Percentiles rank a stretch among this genome's conserved stretches.
Conservation (phyloP, 495 filamentous ascomycete genomes). For the Aspergillus bridgeri region DNA sequence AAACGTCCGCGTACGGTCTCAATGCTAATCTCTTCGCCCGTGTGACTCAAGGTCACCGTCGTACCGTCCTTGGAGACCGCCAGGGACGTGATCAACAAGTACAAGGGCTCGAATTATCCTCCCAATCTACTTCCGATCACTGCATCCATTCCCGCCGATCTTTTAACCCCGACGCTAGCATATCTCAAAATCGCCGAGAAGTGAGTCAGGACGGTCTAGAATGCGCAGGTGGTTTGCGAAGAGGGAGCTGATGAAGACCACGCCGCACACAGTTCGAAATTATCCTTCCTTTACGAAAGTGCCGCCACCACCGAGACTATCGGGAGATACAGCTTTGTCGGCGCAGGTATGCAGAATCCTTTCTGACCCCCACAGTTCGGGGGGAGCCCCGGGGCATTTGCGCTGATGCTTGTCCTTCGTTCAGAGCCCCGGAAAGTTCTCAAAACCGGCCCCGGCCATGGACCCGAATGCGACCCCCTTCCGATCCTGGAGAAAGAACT, state of each 20-base stretch:
- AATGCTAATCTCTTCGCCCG: neutral
- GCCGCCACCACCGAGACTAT: conserved; percentile 87
- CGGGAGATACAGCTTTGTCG: conserved; percentile 91
- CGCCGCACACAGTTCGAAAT: conserved; percentile 33
- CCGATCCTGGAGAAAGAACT: conserved; percentile 77
- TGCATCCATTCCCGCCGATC: conserved; percentile 82
- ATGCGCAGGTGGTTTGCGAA: neutral
- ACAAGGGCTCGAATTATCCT: conserved; percentile 47
- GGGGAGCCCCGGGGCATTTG: conserved; percentile 7
- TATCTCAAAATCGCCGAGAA: conserved; percentile 83
- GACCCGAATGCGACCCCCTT: conserved; percentile 76
- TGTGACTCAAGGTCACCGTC: conserved; percentile 34
- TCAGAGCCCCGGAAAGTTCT: conserved; percentile 78
- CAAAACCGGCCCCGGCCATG: conserved; percentile 84
- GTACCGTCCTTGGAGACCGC: conserved; percentile 44
- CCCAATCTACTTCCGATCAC: conserved; percentile 86
- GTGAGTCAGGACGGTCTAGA: conserved; percentile 41
- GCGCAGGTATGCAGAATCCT: conserved; percentile 57
- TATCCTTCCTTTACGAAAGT: conserved; percentile 86
- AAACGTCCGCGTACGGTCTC: neutral
- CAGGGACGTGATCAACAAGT: conserved; percentile 49
- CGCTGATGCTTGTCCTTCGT: neutral
- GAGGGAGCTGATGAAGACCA: conserved; percentile 15
- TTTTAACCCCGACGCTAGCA: conserved; percentile 85
- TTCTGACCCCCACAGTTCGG: conserved; percentile 7